Evolutionary conservation across 768 basidiomycete species (phyloP).

Genomic region (Podaxis pistillaris): DNA sequence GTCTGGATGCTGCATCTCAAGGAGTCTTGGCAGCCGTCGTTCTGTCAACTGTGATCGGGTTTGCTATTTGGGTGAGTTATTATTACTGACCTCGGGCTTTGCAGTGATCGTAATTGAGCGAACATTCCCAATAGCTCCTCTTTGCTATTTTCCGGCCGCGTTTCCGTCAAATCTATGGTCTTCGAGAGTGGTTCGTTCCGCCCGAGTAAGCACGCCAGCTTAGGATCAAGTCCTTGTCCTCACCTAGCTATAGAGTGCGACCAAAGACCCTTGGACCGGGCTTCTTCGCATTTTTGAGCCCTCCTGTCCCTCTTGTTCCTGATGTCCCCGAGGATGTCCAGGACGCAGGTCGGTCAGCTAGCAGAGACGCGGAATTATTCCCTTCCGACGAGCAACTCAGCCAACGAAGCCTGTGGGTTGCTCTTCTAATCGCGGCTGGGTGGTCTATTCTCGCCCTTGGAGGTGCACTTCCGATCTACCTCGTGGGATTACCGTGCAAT

Average conservation of each 20-base stretch:
- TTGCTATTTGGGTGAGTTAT: constrained; percentile 65
- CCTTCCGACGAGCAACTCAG: constrained; percentile 75
- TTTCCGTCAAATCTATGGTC: constrained; percentile 68
- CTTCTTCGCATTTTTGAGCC: constrained; percentile 69
- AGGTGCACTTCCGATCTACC: constrained; percentile 73
- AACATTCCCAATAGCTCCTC: constrained; percentile 40
- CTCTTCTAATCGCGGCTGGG: constrained; percentile 59
- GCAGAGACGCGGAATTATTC: constrained; percentile 54
- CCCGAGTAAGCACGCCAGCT: constrained; percentile 50
- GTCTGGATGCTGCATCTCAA: constrained; percentile 59
- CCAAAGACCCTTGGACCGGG: constrained; percentile 57
- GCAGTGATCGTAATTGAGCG: constrained; percentile 13
- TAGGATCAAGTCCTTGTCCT: neutral
- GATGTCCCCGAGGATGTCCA: constrained; percentile 54
- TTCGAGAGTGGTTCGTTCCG: constrained; percentile 77
- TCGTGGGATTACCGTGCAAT: constrained; percentile 68
- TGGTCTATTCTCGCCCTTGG: constrained; percentile 70
- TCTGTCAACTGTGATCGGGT: constrained; percentile 55
- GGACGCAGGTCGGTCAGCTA: constrained; percentile 47
- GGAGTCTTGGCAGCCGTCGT: constrained; percentile 61
- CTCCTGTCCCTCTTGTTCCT: constrained; percentile 66
- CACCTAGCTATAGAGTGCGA: constrained; percentile 44
- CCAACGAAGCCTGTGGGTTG: constrained; percentile 69
- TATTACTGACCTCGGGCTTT: neutral
- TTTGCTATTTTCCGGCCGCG: constrained; percentile 71